Evolutionary conservation across 139 green algal species (phyloP).

Genomic region (Zygnema cylindricum): DNA sequence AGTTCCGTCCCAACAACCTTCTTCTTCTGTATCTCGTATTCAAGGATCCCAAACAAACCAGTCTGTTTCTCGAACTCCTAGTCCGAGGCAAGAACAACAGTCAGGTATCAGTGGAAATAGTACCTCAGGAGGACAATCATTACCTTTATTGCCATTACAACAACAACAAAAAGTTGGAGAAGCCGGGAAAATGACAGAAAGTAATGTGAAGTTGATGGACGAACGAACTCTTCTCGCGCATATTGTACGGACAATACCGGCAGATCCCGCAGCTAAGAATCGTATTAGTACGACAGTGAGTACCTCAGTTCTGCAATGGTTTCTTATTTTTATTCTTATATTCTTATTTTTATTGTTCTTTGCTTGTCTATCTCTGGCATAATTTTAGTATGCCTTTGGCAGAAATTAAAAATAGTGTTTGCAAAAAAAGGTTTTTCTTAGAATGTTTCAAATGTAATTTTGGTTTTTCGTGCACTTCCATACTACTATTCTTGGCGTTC

Average conservation of each 20-base stretch:
- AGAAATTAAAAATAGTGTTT: no score
- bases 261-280: not conserved
- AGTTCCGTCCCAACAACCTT: not conserved
- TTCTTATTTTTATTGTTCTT: no score
- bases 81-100: not conserved
- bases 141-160: not conserved
- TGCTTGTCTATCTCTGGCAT: no score
- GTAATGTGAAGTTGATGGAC: slow-evolving; percentile 12
- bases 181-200: not conserved
- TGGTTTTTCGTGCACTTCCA: no score
- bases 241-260: slow-evolving; percentile 22
- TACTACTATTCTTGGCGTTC: no score
- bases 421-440: no score
- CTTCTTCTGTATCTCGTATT: not conserved
- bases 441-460: no score
- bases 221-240: slow-evolving; percentile 29
- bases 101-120: not conserved
- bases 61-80: not conserved
- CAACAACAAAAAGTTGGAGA: slow-evolving; percentile 7
- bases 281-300: slow-evolving; percentile 27
- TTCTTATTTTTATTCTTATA: no score
- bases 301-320: no score
- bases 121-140: not conserved
- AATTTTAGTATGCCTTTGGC: no score
- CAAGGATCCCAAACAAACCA: not conserved